phyloP scores from a whole-genome alignment of 305 asterid species.

The Fraxinus greggii region DNA sequence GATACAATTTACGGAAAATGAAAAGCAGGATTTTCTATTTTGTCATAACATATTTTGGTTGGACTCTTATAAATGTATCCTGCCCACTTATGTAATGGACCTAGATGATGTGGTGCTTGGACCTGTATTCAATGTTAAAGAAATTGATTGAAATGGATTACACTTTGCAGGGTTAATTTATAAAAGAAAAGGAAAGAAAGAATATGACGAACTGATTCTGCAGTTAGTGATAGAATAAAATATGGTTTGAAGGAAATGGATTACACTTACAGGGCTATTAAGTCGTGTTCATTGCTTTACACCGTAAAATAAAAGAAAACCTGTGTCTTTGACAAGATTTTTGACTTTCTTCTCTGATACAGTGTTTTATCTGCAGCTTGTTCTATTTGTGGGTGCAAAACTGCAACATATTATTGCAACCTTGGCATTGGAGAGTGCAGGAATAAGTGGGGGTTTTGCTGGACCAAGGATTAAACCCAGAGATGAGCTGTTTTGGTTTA shows the following conservation, averaged over 20 bases:
- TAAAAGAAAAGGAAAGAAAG: background rate
- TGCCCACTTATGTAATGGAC: background rate
- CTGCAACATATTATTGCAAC: slow-evolving; percentile 95
- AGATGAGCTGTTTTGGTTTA: slow-evolving; percentile 94
- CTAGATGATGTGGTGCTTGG: background rate
- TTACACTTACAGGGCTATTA: too few relatives aligned
- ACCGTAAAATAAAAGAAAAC: background rate
- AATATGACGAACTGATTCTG: background rate
- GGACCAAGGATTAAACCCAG: slow-evolving; percentile 71
- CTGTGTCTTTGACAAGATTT: background rate
- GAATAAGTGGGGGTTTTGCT: slow-evolving; percentile 50
- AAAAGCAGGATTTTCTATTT: background rate
- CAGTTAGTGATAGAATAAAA: background rate
- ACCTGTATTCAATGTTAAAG: background rate
- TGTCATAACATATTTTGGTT: background rate
- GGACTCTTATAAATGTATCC: background rate
- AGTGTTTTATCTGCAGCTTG: slow-evolving; percentile 58
- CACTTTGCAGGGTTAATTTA: background rate
- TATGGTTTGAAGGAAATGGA: background rate
- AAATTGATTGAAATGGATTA: background rate
- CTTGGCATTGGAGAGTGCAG: slow-evolving; percentile 95
- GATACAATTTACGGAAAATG: background rate
- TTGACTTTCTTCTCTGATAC: background rate
- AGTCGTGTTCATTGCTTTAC: background rate
- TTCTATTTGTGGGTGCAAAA: slow-evolving; percentile 86